Percentiles rank a stretch among this genome's conserved stretches.
Evolutionary conservation across 148 eudicot species (phyloP).

Genomic region (Vaccinium darrowii): DNA sequence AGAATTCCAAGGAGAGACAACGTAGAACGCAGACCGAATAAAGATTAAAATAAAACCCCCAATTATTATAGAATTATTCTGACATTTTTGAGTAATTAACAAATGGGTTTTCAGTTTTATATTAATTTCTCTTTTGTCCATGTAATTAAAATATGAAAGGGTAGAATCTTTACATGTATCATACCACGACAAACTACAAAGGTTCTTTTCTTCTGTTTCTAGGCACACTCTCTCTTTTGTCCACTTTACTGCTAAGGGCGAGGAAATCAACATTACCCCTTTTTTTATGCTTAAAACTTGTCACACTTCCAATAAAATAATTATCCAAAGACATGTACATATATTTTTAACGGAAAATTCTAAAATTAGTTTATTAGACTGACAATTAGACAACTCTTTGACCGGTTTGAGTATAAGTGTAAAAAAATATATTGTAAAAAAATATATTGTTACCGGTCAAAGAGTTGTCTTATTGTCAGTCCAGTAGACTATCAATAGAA

Average conservation of each 20-base stretch:
- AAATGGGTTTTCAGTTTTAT: not conserved
- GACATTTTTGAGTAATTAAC: constrained; percentile 5
- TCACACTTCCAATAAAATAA: not conserved
- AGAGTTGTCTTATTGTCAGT: too few species aligned
- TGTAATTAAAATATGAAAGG: constrained; percentile 10
- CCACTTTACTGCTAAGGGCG: constrained; percentile 25
- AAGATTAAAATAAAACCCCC: constrained; percentile 28
- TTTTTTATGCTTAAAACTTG: not conserved
- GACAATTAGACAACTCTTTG: too few species aligned
- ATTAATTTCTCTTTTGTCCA: constrained; percentile 2
- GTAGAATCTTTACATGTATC: constrained; percentile 29
- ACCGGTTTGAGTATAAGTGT: too few species aligned
- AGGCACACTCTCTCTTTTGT: constrained; percentile 43
- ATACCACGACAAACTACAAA: constrained; percentile 50
- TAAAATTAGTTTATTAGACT: too few species aligned
- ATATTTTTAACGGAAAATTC: not conserved
- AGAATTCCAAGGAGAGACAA: constrained; percentile 65
- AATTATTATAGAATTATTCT: constrained; percentile 5
- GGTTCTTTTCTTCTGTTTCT: constrained; percentile 37
- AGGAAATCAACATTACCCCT: constrained; percentile 17
- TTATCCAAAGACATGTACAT: not conserved
- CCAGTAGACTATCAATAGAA: too few species aligned
- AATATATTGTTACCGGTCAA: too few species aligned
- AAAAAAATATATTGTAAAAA: too few species aligned
- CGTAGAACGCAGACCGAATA: constrained; percentile 57